Base-by-base conservation (phyloP, 2,329 filamentous ascomycete species). In the Phialemonium atrogriseum region DNA sequence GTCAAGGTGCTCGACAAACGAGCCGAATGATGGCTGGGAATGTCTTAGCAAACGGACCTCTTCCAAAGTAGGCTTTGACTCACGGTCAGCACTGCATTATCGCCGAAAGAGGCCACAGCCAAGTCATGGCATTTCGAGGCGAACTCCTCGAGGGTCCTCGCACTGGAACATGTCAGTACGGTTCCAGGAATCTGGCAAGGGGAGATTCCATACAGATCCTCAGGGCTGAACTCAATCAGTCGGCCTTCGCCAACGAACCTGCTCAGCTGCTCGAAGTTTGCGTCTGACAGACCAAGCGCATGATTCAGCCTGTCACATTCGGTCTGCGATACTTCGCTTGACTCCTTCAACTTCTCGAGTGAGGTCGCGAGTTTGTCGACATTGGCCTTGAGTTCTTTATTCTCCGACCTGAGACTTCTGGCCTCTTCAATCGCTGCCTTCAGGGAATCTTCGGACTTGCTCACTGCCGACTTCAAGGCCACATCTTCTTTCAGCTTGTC, bases 81-180 rank as follows among this genome's bases (percentile, higher is more conserved):
- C 32, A 30, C 5, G 16, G 34, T 17, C 25, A 24, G 5, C 26
- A 32, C 10, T 21, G 7, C 5, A 34, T 18, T 20, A 19, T 7
- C 3, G 3, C 11, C 3, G 11, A 28, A 28, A 10, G 17, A 28
- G 11, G 10, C 27, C 27, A 28, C 21, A 7, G 21, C 11, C 11
- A 20, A 7, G 7, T 21, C 17, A 19, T 28, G 27, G 27, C 27
- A 28, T 18, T 28, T 28, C 3, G 13, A 11, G 16, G 27, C 17
- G 18, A 28, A 28, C 3, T 3, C 11, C 8, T 20, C 3, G 7
- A 28, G 21, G 13, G 6, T 3, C 3, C 21, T 12, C 3, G 4
- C 17, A 11, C 27, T 28, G 27, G 8, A 9, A n/a, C 13, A 22
- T 11, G 20, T 22, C 20, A 22, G 20, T 11, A 22, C 14, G 7